Evolutionary conservation across 1,284 basidiomycete species (phyloP).

Genomic region (Athelia sp.): DNA sequence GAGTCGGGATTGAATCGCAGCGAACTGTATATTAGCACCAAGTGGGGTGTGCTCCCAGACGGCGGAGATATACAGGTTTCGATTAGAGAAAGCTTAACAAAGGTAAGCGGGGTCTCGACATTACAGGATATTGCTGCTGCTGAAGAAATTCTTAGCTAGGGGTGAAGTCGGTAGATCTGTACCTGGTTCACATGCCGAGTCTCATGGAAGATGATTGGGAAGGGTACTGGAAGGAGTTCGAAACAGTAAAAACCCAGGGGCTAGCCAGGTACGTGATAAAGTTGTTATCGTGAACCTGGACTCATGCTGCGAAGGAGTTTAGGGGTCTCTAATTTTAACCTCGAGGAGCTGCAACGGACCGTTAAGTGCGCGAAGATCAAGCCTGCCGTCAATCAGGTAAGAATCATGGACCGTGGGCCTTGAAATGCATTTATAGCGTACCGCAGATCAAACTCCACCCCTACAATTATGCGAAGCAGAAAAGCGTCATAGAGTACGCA

Average conservation of each 20-base stretch:
- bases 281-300: background rate
- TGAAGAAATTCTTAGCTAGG: conserved; percentile 31
- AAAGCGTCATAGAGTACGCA: conserved; percentile 53
- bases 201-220: conserved; percentile 27
- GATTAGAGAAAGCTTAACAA: conserved; percentile 4
- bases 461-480: conserved; percentile 57
- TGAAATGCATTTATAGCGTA: too few relatives aligned
- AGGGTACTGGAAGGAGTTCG: conserved; percentile 47
- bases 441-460: conserved; percentile 68
- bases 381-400: conserved; percentile 75
- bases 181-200: conserved; percentile 42
- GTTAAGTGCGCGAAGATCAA: conserved; percentile 43
- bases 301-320: conserved; percentile 31
- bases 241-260: conserved; percentile 43
- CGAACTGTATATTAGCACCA: conserved; percentile 39
- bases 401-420: too few relatives aligned
- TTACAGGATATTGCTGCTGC: background rate
- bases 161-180: conserved; percentile 52
- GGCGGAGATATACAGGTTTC: conserved; percentile 8
- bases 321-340: conserved; percentile 59
- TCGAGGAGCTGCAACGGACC: conserved; percentile 43
- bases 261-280: conserved; percentile 29
- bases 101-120: background rate
- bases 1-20: conserved; percentile 27
- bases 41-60: conserved; percentile 13